A percentile compares a stretch with the other conserved stretches of the same genome.
Evolutionary conservation across 345 rosid species (phyloP).

Genomic region (Linum tenue): DNA sequence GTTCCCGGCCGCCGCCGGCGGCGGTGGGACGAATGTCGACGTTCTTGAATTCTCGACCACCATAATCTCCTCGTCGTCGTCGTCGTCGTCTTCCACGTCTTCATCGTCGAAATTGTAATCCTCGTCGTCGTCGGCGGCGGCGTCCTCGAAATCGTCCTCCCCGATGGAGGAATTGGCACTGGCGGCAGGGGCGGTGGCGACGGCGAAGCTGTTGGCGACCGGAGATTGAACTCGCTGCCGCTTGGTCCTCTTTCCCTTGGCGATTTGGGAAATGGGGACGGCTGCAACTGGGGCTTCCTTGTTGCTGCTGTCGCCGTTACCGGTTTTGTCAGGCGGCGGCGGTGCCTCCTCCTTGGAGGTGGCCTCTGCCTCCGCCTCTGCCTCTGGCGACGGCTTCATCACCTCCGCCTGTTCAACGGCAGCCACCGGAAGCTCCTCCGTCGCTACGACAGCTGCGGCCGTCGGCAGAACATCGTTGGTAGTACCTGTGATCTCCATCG

Average conservation of each 20-base stretch:
- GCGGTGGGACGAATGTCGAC: constrained; percentile 22
- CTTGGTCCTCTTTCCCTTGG: constrained; percentile 80
- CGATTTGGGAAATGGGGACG: constrained; percentile 17
- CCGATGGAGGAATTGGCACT: constrained; percentile 24
- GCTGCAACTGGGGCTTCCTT: neutral
- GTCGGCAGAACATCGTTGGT: constrained; percentile 17
- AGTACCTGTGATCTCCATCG: constrained; percentile 33
- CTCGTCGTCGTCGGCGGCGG: neutral
- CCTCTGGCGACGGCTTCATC: neutral
- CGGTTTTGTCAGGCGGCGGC: neutral
- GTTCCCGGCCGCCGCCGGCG: constrained; percentile 29
- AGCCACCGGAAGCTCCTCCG: neutral
- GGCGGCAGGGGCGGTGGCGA: constrained; percentile 21
- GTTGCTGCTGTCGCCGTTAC: neutral
- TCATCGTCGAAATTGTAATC: neutral
- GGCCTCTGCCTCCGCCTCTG: neutral
- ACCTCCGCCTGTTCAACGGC: too few relatives aligned
- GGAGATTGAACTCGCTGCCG: constrained; percentile 61
- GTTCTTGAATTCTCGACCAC: constrained; percentile 11
- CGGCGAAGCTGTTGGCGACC: constrained; percentile 2
- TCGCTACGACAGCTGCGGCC: neutral
- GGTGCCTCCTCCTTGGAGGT: neutral
- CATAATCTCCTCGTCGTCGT: neutral
- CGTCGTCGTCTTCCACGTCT: neutral
- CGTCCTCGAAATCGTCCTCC: constrained; percentile 5